Percentiles rank a stretch among this genome's conserved stretches.
Conservation (phyloP, 352 stramenopile species). For the Globisporangium abappressorium region DNA sequence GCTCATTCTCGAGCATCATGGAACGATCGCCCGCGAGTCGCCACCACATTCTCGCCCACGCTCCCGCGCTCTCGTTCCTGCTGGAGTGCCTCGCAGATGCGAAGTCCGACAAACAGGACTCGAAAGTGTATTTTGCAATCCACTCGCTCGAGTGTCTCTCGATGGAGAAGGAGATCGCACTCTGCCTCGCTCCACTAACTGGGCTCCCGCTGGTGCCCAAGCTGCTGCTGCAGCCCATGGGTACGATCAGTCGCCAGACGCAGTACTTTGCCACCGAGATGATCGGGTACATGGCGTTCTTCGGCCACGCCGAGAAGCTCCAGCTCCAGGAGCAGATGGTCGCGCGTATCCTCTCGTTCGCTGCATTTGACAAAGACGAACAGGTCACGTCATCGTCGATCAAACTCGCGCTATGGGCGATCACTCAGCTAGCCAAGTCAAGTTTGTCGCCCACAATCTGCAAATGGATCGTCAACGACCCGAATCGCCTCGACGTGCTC, state of each 20-base stretch:
- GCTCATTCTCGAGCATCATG: constrained; percentile 53
- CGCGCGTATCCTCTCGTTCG: constrained; percentile 40
- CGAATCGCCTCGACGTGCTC: constrained; percentile 33
- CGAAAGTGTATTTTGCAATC: constrained; percentile 44
- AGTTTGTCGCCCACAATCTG: constrained; percentile 19
- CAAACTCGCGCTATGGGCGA: constrained; percentile 37
- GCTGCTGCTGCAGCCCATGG: constrained; percentile 29
- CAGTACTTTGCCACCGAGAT: constrained; percentile 65
- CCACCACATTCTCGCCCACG: constrained; percentile 30
- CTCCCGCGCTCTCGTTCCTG: constrained; percentile 35
- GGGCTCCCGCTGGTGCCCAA: constrained; percentile 33
- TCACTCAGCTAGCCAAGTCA: constrained; percentile 39
- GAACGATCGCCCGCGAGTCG: constrained; percentile 44
- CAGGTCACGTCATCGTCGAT: constrained; percentile 31
- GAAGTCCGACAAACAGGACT: constrained; percentile 12
- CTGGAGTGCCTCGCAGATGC: constrained; percentile 42
- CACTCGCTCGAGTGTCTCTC: constrained; percentile 52
- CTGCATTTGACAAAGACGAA: constrained; percentile 30
- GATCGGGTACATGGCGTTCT: constrained; percentile 62
- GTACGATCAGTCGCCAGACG: constrained; percentile 26
- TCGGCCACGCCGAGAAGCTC: constrained; percentile 39
- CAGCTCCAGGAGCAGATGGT: constrained; percentile 30
- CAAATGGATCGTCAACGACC: constrained; percentile 32
- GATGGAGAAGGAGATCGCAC: constrained; percentile 45
- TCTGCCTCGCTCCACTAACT: constrained; percentile 24